Conservation (phyloP, 148 eudicot genomes). For the Chenopodium suecicum region DNA sequence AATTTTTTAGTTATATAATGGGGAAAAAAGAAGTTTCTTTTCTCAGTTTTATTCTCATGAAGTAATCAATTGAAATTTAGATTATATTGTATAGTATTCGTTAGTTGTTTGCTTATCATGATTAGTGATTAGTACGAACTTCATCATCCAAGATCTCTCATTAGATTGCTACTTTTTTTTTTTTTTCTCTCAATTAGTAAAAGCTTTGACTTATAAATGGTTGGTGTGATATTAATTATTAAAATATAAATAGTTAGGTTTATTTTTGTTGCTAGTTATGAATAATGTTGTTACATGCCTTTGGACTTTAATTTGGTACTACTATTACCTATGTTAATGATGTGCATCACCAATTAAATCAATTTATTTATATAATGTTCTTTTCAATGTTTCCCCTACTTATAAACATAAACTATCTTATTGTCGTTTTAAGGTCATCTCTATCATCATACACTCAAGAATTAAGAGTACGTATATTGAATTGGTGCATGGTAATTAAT, state of each 20-base stretch:
- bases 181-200: not conserved
- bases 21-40: not conserved
- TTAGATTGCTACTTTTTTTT: not conserved
- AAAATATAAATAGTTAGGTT: not conserved
- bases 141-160: not conserved
- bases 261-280: conserved; percentile 1
- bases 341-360: conserved; percentile 4
- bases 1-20: no score
- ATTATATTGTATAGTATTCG: not conserved
- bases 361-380: not conserved
- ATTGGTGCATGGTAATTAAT: no score
- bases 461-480: no score
- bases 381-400: not conserved
- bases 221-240: conserved; percentile 1
- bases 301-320: no score
- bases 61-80: not conserved
- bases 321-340: not conserved
- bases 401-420: no score
- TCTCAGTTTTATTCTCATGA: not conserved
- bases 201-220: conserved; percentile 15
- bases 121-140: conserved; percentile 12
- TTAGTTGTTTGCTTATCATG: conserved; percentile 8
- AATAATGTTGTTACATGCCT: not conserved
- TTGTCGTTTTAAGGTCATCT: no score
- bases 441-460: no score